Base-by-base conservation (phyloP, 1,284 basidiomycete species). In the Cutaneotrichosporon sp. region DNA sequence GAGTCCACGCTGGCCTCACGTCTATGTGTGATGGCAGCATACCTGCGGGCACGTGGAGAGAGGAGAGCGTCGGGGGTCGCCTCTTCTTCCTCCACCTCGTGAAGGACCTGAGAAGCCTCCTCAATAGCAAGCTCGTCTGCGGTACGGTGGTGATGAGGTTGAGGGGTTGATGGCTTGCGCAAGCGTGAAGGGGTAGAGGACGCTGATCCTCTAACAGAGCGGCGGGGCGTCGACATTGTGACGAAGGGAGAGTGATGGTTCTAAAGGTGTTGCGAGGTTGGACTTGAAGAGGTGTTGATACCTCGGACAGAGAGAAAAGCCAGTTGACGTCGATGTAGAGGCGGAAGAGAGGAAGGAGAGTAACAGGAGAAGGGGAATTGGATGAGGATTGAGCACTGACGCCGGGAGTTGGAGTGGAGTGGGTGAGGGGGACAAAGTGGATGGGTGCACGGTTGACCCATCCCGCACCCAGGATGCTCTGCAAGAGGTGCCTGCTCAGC, bases 81-180 rank as follows among this genome's bases (percentile, higher is more conserved):
- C 13, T 21, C 18, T 14, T 60, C 64, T 13, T 66, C 67, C 22
- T 69, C 65, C 13, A 56, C 53, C 21, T 62, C 60, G 13, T 53
- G 61, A 6, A 69, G 59, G 21, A 74, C 49, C 5, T 70, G 58
- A 1, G 66, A 69, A 4, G 75, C 75, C 57, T 75, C 77, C 49
- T 68, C 65, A 8, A 69, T 26, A 13, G 74, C 70, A 14, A 72
- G 68, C 58, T 75, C 70, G 60, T 77, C 74, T 8, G 75, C 68
- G 9, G 70, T 70, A 38, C 65, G 64, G 61, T 73, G 74, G 58
- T 76, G 74, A 40, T 38, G 26, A 38, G 46, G 55, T 38, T 61
- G 65, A n/a, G 63, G 61, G 14, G 65, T 40, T 14, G 61, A 59
- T 26, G 51, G 59, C 30, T 42, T n/a, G 42, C 34, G 38, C 22